Evolutionary conservation across 805 yeast genomes (phyloP).

Genomic region (Tetrapisispora fleetii): DNA sequence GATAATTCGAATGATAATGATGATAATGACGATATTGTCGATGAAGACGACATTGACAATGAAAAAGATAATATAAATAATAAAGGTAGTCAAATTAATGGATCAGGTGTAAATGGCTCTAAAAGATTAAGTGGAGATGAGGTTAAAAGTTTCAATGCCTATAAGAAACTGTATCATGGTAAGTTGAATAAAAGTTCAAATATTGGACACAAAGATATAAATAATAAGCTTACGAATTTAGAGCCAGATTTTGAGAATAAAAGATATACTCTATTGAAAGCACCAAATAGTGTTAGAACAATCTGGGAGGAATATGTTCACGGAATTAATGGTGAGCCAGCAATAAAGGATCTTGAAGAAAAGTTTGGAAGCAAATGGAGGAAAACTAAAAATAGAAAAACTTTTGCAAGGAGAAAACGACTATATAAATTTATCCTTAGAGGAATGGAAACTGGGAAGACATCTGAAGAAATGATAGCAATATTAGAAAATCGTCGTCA

Average conservation of each 20-base stretch:
- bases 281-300: conserved; percentile 27
- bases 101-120: background rate
- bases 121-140: background rate
- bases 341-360: conserved; percentile 33
- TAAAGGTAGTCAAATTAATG: background rate
- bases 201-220: background rate
- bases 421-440: conserved; percentile 28
- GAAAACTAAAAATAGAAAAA: conserved; percentile 28
- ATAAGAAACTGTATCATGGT: background rate
- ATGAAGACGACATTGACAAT: conserved; percentile 7
- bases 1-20: conserved; percentile 13
- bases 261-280: conserved; percentile 24
- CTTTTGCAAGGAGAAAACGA: conserved; percentile 30
- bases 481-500: conserved; percentile 23
- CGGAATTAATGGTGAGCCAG: conserved; percentile 35
- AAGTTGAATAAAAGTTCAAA: background rate
- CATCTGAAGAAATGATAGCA: conserved; percentile 28
- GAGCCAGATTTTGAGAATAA: background rate
- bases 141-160: background rate
- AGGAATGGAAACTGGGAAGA: conserved; percentile 27
- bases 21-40: conserved; percentile 14
- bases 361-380: conserved; percentile 36
- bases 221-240: background rate
- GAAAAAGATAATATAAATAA: conserved; percentile 4
- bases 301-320: conserved; percentile 33